These are phyloP conservation scores for Bruguiera hainesii DNA, from an alignment of 441 rosid species.

Conservation along the genomic window DNA sequence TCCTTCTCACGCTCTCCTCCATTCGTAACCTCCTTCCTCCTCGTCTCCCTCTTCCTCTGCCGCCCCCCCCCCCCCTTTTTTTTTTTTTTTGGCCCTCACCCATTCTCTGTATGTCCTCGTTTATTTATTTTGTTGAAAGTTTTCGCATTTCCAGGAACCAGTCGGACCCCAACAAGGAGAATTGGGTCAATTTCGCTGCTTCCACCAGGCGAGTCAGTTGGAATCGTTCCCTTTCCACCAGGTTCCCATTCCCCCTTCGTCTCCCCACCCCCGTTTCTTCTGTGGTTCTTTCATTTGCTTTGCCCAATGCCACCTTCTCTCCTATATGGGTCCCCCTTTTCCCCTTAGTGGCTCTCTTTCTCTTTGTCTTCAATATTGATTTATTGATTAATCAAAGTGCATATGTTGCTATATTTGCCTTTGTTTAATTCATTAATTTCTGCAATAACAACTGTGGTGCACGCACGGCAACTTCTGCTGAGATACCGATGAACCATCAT, in stretches of 20 bases:
- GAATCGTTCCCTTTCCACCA: conserved; percentile 87
- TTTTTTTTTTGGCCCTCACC: no score
- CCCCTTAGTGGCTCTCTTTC: not conserved
- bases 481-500: no score
- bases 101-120: not conserved
- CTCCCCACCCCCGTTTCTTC: not conserved
- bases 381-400: no score
- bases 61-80: not conserved
- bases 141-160: conserved; percentile 19
- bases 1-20: conserved; percentile 26
- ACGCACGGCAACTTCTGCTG: no score
- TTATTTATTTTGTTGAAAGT: not conserved
- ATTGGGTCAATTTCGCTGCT: conserved; percentile 51
- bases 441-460: no score
- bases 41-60: not conserved
- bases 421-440: no score
- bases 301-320: not conserved
- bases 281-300: not conserved
- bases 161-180: conserved; percentile 22
- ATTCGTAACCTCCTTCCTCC: not conserved
- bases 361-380: no score
- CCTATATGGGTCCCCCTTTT: no score
- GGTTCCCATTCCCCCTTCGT: conserved; percentile 29
- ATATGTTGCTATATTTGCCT: no score
- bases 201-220: conserved; percentile 64